A percentile compares a stretch with the other conserved stretches of the same genome.
Conservation (phyloP, 2,329 filamentous ascomycete species). For the Pyricularia sp. region DNA sequence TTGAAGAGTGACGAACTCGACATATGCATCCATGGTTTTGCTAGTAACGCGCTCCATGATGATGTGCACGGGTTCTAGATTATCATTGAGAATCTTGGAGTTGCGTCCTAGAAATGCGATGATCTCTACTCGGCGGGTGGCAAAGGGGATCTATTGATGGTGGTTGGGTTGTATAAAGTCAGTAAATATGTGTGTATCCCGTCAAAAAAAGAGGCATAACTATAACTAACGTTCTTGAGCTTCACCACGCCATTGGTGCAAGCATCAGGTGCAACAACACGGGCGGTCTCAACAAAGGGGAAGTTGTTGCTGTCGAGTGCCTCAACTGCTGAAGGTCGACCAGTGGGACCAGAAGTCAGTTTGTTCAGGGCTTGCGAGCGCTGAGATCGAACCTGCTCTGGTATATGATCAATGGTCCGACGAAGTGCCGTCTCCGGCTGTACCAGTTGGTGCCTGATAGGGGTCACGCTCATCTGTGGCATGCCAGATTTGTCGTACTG, state of each 20-base stretch:
- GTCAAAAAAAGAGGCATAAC: neutral
- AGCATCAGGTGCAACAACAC: conserved; percentile 14
- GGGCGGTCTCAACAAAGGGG: conserved; percentile 31
- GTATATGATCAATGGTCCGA: neutral
- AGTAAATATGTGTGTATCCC: neutral
- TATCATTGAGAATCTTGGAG: conserved; percentile 39
- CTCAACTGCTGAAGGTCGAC: conserved; percentile 19
- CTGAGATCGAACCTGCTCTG: conserved; percentile 11
- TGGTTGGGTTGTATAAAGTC: neutral
- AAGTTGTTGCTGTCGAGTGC: conserved; percentile 27
- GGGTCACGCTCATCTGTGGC: neutral
- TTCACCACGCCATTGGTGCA: conserved; percentile 30
- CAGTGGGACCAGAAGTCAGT: conserved; percentile 20
- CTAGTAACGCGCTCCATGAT: conserved; percentile 51
- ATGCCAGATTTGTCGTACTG: neutral
- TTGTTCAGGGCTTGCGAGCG: conserved; percentile 24
- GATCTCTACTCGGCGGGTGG: conserved; percentile 38
- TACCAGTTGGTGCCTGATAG: neutral
- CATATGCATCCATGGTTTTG: conserved; percentile 49
- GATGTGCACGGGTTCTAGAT: conserved; percentile 44
- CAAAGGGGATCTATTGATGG: conserved; percentile 38
- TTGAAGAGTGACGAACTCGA: conserved; percentile 39
- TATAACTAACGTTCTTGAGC: conserved; percentile 33
- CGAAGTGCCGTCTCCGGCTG: neutral
- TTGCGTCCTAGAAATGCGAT: conserved; percentile 47